Conservation (phyloP, 768 basidiomycete species). For the Serendipita sp. region DNA sequence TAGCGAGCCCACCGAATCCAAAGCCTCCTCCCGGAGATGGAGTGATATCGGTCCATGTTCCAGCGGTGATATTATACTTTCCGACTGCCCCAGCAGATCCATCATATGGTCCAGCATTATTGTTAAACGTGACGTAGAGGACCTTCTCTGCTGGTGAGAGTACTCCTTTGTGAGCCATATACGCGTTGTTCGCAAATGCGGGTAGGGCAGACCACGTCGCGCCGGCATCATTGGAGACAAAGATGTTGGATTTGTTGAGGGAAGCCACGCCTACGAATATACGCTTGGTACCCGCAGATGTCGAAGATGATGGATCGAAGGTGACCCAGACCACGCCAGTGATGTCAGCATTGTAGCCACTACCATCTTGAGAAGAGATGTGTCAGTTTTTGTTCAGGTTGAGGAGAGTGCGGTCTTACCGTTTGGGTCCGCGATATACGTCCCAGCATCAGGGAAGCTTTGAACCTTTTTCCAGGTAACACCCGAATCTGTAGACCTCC, state of each 20-base stretch:
- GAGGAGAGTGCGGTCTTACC: too few relatives aligned
- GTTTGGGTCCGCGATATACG: neutral
- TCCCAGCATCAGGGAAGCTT: conserved; percentile 42
- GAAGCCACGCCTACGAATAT: conserved; percentile 57
- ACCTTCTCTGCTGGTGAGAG: conserved; percentile 41
- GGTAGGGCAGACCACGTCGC: conserved; percentile 38
- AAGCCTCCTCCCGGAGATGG: conserved; percentile 25
- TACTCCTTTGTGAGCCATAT: conserved; percentile 51
- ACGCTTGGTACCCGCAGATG: conserved; percentile 37
- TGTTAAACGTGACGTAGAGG: conserved; percentile 45
- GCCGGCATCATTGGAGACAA: conserved; percentile 40
- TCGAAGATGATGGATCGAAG: conserved; percentile 28
- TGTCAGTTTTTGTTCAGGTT: neutral
- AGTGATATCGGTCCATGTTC: conserved; percentile 45
- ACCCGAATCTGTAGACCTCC: conserved; percentile 48
- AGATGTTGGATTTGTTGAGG: conserved; percentile 37
- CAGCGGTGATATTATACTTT: conserved; percentile 29
- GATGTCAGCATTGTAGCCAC: conserved; percentile 24
- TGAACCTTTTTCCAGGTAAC: conserved; percentile 43
- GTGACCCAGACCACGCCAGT: conserved; percentile 45
- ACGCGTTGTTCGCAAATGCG: conserved; percentile 40
- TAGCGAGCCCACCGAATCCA: conserved; percentile 28
- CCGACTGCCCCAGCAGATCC: conserved; percentile 23
- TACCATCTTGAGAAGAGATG: neutral
- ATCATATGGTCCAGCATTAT: conserved; percentile 52